Conservation (phyloP, 1,139 yeast species). For the Zygoascus sp. region DNA sequence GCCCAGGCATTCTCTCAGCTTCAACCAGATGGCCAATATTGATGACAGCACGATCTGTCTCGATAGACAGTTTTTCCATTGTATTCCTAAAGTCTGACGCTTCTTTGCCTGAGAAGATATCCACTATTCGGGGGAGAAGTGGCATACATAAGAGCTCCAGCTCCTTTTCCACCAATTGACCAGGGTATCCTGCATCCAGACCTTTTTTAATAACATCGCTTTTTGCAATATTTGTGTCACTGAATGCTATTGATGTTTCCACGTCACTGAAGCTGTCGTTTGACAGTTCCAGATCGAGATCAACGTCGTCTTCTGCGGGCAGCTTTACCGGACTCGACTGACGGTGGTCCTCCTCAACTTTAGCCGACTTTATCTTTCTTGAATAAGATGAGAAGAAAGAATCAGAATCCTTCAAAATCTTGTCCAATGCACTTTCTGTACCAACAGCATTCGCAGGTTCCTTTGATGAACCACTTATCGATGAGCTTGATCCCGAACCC, state of each 20-base stretch:
- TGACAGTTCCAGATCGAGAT: background rate
- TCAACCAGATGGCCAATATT: conserved; percentile 9
- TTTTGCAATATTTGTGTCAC: background rate
- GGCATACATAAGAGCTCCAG: conserved; percentile 1
- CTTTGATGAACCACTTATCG: background rate
- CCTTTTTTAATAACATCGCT: conserved; percentile 10
- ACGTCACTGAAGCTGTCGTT: background rate
- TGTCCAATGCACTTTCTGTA: conserved; percentile 4
- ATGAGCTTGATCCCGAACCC: background rate
- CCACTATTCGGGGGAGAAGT: conserved; percentile 4
- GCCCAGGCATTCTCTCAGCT: conserved; percentile 8
- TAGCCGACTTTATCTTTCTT: conserved; percentile 1
- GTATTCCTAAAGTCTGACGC: background rate
- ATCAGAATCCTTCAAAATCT: background rate
- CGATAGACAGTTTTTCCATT: conserved; percentile 3
- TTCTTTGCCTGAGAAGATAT: conserved; percentile 3
- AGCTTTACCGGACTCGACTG: background rate
- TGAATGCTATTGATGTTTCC: background rate
- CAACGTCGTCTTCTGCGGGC: background rate
- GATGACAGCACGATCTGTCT: background rate
- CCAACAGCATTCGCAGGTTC: background rate
- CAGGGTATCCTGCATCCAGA: conserved; percentile 15
- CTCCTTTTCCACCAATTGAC: conserved; percentile 8
- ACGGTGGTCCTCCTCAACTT: background rate
- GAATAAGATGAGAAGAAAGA: conserved; percentile 6